These are phyloP conservation scores for Heterobasidion parviporum DNA, from an alignment of 1,284 basidiomycete genomes.

Conservation along the genomic window DNA sequence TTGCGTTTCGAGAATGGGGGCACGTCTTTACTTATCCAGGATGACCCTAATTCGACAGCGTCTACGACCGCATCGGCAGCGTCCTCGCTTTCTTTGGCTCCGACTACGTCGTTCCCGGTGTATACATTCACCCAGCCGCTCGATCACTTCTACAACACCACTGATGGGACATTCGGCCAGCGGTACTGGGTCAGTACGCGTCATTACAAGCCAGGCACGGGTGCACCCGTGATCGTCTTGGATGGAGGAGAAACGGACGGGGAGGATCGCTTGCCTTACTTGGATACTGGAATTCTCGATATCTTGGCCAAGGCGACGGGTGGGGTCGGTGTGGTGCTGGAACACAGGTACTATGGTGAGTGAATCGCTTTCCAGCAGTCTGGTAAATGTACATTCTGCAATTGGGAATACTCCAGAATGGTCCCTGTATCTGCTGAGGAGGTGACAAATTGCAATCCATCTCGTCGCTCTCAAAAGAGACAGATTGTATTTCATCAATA, in stretches of 20 bases:
- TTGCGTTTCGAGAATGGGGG: neutral
- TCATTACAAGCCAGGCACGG: conserved; percentile 65
- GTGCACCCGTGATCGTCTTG: conserved; percentile 73
- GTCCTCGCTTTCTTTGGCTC: neutral
- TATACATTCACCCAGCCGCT: conserved; percentile 79
- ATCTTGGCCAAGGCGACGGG: conserved; percentile 79
- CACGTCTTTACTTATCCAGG: neutral
- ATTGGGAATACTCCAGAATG: too few relatives aligned
- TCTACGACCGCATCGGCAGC: neutral
- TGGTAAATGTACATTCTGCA: too few relatives aligned
- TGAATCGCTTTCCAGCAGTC: conserved; percentile 2
- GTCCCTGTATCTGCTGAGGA: too few relatives aligned
- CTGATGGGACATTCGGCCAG: conserved; percentile 53
- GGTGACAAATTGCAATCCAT: too few relatives aligned
- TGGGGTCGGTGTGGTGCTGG: conserved; percentile 84
- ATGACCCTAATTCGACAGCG: neutral
- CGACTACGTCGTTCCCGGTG: conserved; percentile 36
- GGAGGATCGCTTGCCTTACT: conserved; percentile 57
- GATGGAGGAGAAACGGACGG: conserved; percentile 84
- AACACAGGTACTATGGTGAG: conserved; percentile 81
- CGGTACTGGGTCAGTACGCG: conserved; percentile 88
- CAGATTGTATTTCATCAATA: too few relatives aligned
- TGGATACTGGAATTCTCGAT: conserved; percentile 81
- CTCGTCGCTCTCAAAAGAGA: too few relatives aligned
- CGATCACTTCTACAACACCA: conserved; percentile 61